These are phyloP conservation scores for Lactifluus pinguis DNA, from an alignment of 768 basidiomycete genomes.

Conservation along the genomic window DNA sequence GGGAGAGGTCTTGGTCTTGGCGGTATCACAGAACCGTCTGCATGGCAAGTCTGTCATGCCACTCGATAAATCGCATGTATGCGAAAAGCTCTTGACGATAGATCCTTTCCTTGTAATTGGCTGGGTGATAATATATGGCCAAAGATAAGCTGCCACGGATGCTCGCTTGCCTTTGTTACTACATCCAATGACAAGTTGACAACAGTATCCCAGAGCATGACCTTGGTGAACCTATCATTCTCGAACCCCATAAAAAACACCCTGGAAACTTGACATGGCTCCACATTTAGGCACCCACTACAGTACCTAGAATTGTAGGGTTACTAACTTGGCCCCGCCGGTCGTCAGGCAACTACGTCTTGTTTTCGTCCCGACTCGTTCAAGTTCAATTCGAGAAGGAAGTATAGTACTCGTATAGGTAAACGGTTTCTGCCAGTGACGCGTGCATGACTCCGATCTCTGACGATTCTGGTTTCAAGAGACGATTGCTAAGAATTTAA, in stretches of 20 bases:
- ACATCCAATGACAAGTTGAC: conserved; percentile 91
- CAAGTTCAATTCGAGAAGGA: conserved; percentile 55
- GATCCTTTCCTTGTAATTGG: conserved; percentile 82
- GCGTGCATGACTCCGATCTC: background rate
- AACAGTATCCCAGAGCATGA: conserved; percentile 41
- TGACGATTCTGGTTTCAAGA: conserved; percentile 56
- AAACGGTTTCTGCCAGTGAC: conserved; percentile 1
- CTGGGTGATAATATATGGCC: conserved; percentile 91
- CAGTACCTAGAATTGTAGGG: conserved; percentile 69
- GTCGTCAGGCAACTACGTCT: conserved; percentile 33
- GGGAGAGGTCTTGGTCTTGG: conserved; percentile 51
- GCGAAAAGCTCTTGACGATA: conserved; percentile 70
- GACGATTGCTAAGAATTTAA: conserved; percentile 56
- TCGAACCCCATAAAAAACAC: conserved; percentile 31
- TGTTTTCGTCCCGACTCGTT: background rate
- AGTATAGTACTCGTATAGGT: conserved; percentile 67
- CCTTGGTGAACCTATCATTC: conserved; percentile 19
- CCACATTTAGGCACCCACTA: conserved; percentile 37
- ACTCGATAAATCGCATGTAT: background rate
- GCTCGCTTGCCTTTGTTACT: conserved; percentile 74
- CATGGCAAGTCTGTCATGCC: conserved; percentile 37
- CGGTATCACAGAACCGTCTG: conserved; percentile 58
- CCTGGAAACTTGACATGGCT: conserved; percentile 88
- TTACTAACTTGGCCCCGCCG: conserved; percentile 38
- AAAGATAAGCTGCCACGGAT: conserved; percentile 79